Percentiles rank a stretch among this genome's conserved stretches.
phyloP scores from a whole-genome alignment of 148 eudicot species.

The Vaccinium macrocarpon region DNA sequence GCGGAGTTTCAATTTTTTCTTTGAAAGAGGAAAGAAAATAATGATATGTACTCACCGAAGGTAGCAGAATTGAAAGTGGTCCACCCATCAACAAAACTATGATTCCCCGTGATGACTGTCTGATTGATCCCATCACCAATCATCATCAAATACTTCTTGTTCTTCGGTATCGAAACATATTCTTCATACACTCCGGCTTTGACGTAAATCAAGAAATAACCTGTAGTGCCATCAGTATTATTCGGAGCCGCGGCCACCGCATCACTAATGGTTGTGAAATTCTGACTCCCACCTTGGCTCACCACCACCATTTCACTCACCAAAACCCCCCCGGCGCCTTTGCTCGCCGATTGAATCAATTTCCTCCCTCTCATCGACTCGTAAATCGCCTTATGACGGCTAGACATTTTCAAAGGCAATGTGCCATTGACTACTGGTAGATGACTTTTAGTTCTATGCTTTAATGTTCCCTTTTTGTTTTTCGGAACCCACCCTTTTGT shows the following conservation, averaged over 20 bases:
- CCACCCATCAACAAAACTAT: slow-evolving; percentile 87
- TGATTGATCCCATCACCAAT: slow-evolving; percentile 82
- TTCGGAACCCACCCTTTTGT: slow-evolving; percentile 10
- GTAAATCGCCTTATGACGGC: not conserved
- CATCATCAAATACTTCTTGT: slow-evolving; percentile 73
- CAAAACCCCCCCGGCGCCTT: slow-evolving; percentile 17
- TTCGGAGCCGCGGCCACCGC: slow-evolving; percentile 27
- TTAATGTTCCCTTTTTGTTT: not conserved
- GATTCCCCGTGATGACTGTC: slow-evolving; percentile 54
- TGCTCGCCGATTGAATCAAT: not conserved
- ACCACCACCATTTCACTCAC: slow-evolving; percentile 31
- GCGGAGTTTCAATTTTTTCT: not conserved
- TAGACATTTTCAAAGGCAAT: not conserved
- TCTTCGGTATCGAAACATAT: slow-evolving; percentile 77
- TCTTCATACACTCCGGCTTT: slow-evolving; percentile 78
- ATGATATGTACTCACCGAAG: slow-evolving; percentile 35
- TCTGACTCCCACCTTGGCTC: slow-evolving; percentile 51
- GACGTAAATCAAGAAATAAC: slow-evolving; percentile 44
- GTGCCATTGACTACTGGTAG: not conserved
- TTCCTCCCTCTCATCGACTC: slow-evolving; percentile 3
- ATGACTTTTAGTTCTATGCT: not conserved
- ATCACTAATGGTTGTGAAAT: slow-evolving; percentile 10
- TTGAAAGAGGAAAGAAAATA: not conserved
- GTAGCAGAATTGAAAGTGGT: slow-evolving; percentile 85
- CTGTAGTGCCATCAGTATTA: slow-evolving; percentile 52